These are phyloP conservation scores for Neonectria coccinea DNA, from an alignment of 2,329 filamentous ascomycete genomes.

Conservation along the genomic window DNA sequence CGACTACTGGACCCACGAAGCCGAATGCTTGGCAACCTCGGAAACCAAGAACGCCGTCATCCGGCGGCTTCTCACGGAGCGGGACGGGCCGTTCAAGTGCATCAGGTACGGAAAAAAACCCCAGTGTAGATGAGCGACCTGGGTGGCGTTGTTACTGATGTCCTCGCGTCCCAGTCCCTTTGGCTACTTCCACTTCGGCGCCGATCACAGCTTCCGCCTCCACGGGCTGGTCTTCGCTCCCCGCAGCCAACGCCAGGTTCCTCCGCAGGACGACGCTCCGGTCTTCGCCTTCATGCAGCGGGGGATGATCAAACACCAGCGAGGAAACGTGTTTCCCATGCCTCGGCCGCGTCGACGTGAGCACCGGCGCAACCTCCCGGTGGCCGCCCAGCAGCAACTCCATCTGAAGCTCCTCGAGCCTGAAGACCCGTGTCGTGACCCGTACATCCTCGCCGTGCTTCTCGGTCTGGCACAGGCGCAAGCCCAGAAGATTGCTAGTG, in stretches of 20 bases:
- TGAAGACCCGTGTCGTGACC: constrained; percentile 36
- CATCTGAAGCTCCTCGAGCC: constrained; percentile 39
- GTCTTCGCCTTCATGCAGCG: constrained; percentile 42
- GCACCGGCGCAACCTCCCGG: constrained; percentile 31
- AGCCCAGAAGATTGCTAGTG: constrained; percentile 21
- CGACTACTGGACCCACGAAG: constrained; percentile 31
- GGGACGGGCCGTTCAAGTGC: constrained; percentile 35
- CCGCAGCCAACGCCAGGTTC: constrained; percentile 11
- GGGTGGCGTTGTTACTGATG: background rate
- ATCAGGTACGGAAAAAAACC: constrained; percentile 26
- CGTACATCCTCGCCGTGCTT: constrained; percentile 42
- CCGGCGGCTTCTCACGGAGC: constrained; percentile 35
- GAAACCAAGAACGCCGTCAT: constrained; percentile 40
- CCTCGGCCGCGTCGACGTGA: constrained; percentile 28
- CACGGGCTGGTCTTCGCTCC: constrained; percentile 39
- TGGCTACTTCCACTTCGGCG: constrained; percentile 41
- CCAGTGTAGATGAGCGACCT: fast-evolving
- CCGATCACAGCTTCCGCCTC: constrained; percentile 36
- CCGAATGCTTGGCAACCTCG: constrained; percentile 36
- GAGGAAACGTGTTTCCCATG: constrained; percentile 31
- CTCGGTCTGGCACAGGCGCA: constrained; percentile 42
- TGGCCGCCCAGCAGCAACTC: constrained; percentile 27
- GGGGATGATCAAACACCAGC: constrained; percentile 37
- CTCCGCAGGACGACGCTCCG: constrained; percentile 18
- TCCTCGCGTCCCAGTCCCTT: constrained; percentile 30